Evolutionary conservation across 2,329 filamentous ascomycete species (phyloP).

Genomic region (Claviceps citrina): DNA sequence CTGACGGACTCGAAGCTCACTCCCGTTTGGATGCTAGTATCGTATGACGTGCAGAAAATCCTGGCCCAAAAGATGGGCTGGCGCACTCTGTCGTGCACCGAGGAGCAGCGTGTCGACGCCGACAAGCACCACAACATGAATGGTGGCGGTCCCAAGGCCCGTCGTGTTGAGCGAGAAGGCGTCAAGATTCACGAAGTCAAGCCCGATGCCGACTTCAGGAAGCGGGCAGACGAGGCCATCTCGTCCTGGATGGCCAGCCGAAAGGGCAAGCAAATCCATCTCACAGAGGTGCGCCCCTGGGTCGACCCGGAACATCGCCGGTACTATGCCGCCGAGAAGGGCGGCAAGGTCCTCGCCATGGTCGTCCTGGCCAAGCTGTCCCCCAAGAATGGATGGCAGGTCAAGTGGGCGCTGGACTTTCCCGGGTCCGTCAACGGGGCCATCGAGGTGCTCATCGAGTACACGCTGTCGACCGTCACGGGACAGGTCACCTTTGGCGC

Average conservation of each 20-base stretch:
- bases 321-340: conserved; percentile 68
- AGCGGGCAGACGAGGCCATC: conserved; percentile 57
- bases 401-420: conserved; percentile 94
- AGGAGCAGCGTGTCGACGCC: conserved; percentile 75
- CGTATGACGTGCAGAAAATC: conserved; percentile 60
- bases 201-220: conserved; percentile 52
- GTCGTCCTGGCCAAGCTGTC: conserved; percentile 73
- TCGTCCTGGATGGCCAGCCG: conserved; percentile 65
- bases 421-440: conserved; percentile 71
- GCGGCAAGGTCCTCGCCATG: conserved; percentile 58
- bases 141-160: conserved; percentile 54
- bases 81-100: conserved; percentile 76
- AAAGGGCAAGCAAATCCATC: conserved; percentile 72
- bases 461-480: conserved; percentile 40
- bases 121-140: conserved; percentile 46
- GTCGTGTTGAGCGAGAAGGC: conserved; percentile 67
- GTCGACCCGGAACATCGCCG: conserved; percentile 67
- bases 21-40: conserved; percentile 82
- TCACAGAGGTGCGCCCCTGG: conserved; percentile 84
- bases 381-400: conserved; percentile 73
- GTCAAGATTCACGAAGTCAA: conserved; percentile 64
- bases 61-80: conserved; percentile 69
- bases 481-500: conserved; percentile 70
- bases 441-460: conserved; percentile 69
- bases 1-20: conserved; percentile 54